These are phyloP conservation scores for Hypoxylon sp. DNA, from an alignment of 2,329 filamentous ascomycete species.

Conservation along the genomic window DNA sequence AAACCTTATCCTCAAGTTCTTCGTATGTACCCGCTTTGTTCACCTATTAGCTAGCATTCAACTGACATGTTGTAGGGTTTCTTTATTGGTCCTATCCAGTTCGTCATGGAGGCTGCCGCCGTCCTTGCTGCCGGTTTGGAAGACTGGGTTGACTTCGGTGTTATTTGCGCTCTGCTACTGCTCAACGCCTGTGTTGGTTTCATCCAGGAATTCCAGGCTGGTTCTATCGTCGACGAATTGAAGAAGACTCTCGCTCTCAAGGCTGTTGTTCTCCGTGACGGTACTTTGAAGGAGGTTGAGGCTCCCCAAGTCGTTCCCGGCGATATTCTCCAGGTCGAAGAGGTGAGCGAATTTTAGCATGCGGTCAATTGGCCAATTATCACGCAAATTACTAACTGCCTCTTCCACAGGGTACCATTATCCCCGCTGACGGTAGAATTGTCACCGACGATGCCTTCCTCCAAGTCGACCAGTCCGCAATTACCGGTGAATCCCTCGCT, in stretches of 20 bases:
- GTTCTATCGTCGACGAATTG: conserved; percentile 89
- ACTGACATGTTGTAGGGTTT: conserved; percentile 64
- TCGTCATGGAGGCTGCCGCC: conserved; percentile 92
- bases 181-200: conserved; percentile 91
- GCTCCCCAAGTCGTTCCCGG: conserved; percentile 88
- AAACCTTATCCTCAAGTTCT: conserved; percentile 86
- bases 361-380: background rate
- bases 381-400: conserved; percentile 3
- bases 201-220: conserved; percentile 90
- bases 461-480: conserved; percentile 92
- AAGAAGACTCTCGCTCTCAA: conserved; percentile 93
- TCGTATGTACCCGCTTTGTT: conserved; percentile 53
- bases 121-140: conserved; percentile 86
- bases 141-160: conserved; percentile 94
- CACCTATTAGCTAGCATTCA: conserved; percentile 46
- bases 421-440: conserved; percentile 89
- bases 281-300: conserved; percentile 82
- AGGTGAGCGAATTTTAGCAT: conserved; percentile 57
- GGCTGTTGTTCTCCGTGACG: conserved; percentile 88
- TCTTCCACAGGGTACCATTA: conserved; percentile 77
- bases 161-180: conserved; percentile 86
- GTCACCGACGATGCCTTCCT: conserved; percentile 87
- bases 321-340: conserved; percentile 90
- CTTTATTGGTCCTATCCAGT: conserved; percentile 91
- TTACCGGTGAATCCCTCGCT: conserved; percentile 92